Evolutionary conservation across 202 grass and related monocot species (phyloP), one percentile per base, ranked within the genome.

Genomic region (Setaria italica): DNA sequence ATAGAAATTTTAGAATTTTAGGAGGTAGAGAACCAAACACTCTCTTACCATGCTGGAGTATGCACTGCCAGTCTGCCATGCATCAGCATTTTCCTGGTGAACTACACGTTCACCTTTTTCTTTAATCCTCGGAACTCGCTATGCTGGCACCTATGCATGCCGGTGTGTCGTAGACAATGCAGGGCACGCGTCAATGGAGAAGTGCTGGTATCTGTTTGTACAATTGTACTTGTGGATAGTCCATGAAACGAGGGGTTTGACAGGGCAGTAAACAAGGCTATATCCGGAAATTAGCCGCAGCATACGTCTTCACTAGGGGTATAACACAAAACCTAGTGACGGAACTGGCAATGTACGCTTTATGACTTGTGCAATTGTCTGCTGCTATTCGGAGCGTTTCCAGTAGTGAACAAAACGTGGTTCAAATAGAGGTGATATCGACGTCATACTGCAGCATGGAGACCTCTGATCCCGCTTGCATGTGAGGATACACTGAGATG

Each of bases 101-200:
- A 14, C n/a, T 21, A 25, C 15, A 70, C 35, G 14, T 48, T 51
- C 6, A 15, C 48, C 13, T 81, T 81, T 81, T 67, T 39, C 48
- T 69, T 55, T 51, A 51, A 56, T 81, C 16, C 79, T 81, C 34
- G 79, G 39, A 81, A 70, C 49, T 57, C 80, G 25, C 73, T 69
- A 79, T 83, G 74, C 59, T 53, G 58, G 20, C 45, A 7, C 57
- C 55, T 82, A 54, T 1, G 0, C 82, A 4, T 85, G 82, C 9
- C 25, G 20, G 48, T 57, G 30, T 83, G 79, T 20, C 50, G 13
- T 59, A 25, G 51, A 51, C 13, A n/a, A 54, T 74, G 6, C 29
- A 33, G 43, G 58, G 74, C 79, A 74, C 77, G 21, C 68, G 59
- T 90, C 46, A 77, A 41, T 62, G 9, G 46, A 34, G 13, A 12